Evolutionary conservation across 2,329 filamentous ascomycete genomes (phyloP).

Genomic region (Blastomyces emzantsi): DNA sequence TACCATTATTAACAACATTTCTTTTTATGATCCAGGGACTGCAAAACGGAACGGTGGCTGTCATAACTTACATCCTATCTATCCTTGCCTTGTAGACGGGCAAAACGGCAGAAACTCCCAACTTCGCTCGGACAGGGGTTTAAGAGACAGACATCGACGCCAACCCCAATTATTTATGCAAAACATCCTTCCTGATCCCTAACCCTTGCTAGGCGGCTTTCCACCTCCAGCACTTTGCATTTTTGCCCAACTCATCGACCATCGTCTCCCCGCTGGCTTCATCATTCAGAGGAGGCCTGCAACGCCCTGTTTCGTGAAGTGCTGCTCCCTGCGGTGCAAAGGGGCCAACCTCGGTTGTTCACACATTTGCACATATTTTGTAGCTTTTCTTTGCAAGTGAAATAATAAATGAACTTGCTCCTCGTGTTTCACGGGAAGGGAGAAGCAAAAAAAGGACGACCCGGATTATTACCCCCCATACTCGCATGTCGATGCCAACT

Average conservation of each 20-base stretch:
- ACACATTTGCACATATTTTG: neutral
- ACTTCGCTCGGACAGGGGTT: neutral
- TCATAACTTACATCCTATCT: neutral
- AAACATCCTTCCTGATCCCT: neutral
- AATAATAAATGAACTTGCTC: neutral
- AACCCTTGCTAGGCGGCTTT: neutral
- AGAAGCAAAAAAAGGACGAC: neutral
- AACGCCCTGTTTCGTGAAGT: neutral
- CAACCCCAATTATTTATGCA: slow-evolving; percentile 3
- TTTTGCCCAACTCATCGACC: neutral
- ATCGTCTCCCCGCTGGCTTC: neutral
- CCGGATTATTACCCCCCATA: neutral
- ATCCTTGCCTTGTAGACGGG: too few relatives aligned
- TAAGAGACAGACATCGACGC: neutral
- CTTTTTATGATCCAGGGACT: neutral
- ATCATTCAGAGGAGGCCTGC: neutral
- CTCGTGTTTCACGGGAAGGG: neutral
- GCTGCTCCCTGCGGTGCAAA: neutral
- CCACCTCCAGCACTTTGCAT: slow-evolving; percentile 1
- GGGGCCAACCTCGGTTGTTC: neutral
- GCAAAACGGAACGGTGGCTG: neutral
- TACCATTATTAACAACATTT: neutral
- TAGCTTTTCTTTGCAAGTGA: neutral
- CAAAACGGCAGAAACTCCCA: neutral
- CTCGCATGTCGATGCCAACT: slow-evolving; percentile 1